Evolutionary conservation across 2,329 filamentous ascomycete genomes (phyloP).

Genomic region (Apiospora rasikravindrae): DNA sequence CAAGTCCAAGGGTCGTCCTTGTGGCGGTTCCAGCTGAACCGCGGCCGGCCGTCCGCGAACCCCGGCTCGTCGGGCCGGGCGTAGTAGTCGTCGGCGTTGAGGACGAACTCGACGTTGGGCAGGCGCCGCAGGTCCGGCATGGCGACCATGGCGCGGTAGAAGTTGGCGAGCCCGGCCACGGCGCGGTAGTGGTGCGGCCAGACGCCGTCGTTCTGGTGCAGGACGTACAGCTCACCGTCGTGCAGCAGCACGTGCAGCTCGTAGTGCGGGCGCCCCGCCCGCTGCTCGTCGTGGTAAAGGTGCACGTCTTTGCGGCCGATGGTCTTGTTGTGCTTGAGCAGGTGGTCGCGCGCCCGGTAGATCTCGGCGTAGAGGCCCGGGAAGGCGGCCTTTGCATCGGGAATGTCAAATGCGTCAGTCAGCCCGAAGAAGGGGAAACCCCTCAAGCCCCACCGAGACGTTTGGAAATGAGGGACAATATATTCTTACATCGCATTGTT

Average conservation of each 20-base stretch:
- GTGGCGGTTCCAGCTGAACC: conserved; percentile 30
- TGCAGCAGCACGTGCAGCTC: conserved; percentile 7
- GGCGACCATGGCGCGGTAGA: conserved; percentile 30
- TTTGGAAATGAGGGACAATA: too few species aligned
- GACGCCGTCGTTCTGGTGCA: conserved; percentile 11
- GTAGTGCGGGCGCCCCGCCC: neutral
- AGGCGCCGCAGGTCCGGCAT: conserved; percentile 27
- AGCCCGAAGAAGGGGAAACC: neutral
- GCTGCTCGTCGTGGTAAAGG: neutral
- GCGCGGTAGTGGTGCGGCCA: conserved; percentile 26
- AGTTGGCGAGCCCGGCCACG: conserved; percentile 29
- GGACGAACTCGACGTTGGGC: conserved; percentile 31
- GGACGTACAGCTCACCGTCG: neutral
- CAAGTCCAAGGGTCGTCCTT: conserved; percentile 29
- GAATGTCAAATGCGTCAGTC: neutral
- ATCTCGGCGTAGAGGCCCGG: conserved; percentile 14
- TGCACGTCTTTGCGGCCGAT: neutral
- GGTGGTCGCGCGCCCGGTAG: conserved; percentile 6
- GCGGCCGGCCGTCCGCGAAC: conserved; percentile 26
- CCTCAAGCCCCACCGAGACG: neutral
- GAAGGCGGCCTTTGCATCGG: neutral
- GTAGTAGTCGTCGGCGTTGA: conserved; percentile 30
- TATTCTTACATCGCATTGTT: neutral
- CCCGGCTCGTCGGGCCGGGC: conserved; percentile 20
- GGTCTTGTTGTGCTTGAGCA: conserved; percentile 7